These are phyloP conservation scores for Ophiostoma piceae DNA, from an alignment of 2,329 filamentous ascomycete species.

Conservation along the genomic window DNA sequence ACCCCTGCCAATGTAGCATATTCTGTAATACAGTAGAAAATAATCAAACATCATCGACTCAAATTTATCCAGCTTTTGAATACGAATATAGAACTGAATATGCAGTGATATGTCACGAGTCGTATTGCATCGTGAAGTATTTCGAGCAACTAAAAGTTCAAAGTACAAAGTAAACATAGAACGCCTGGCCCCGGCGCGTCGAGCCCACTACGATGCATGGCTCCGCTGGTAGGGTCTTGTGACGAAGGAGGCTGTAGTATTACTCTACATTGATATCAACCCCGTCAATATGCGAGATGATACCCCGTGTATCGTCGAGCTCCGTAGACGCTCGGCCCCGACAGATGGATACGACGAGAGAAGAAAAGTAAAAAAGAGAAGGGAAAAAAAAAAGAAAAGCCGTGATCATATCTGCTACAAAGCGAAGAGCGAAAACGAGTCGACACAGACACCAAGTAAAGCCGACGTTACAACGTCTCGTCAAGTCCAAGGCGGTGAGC, in stretches of 20 bases:
- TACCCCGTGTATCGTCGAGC: background rate
- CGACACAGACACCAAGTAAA: background rate
- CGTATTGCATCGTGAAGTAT: no score
- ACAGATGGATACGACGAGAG: background rate
- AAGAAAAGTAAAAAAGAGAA: background rate
- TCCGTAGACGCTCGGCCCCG: conserved; percentile 2
- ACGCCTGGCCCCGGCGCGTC: conserved; percentile 2
- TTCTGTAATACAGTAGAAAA: no score
- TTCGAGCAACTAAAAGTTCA: no score
- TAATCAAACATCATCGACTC: no score
- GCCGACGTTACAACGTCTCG: background rate
- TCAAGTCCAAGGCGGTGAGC: conserved; percentile 1
- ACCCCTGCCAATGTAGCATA: no score
- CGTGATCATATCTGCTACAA: no score
- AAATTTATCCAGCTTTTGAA: no score
- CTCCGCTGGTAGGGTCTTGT: conserved; percentile 1
- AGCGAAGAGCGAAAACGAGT: background rate
- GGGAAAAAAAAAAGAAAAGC: background rate
- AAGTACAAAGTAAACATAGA: background rate
- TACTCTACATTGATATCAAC: background rate
- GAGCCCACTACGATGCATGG: background rate
- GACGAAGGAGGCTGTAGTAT: background rate
- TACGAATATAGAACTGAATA: no score
- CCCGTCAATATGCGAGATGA: background rate
- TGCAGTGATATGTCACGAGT: no score